Evolutionary conservation across 2,329 filamentous ascomycete genomes (phyloP).

Genomic region (Cladosporium austrohemisphaericum): DNA sequence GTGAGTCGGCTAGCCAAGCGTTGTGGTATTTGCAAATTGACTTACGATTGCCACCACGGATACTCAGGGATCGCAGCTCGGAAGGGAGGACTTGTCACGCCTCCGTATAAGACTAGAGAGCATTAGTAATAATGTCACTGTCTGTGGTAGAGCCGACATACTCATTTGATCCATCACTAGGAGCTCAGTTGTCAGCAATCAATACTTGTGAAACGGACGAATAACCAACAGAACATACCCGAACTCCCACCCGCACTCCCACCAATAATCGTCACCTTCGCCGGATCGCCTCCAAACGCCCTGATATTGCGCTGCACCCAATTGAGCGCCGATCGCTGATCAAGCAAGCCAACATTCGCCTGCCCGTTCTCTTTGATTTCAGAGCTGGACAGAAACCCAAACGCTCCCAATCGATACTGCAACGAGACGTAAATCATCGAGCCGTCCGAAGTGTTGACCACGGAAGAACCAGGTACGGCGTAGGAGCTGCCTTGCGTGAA

Average conservation of each 20-base stretch:
- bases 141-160: background rate
- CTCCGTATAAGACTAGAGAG: slow-evolving; percentile 32
- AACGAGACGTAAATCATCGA: slow-evolving; percentile 33
- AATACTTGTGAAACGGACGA: background rate
- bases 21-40: background rate
- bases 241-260: slow-evolving; percentile 28
- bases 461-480: slow-evolving; percentile 22
- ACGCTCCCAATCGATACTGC: slow-evolving; percentile 31
- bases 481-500: slow-evolving; percentile 32
- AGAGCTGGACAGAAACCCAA: slow-evolving; percentile 26
- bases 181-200: background rate
- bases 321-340: slow-evolving; percentile 28
- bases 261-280: slow-evolving; percentile 24
- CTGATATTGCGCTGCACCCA: slow-evolving; percentile 30
- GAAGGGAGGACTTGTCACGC: slow-evolving; percentile 37
- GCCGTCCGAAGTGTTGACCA: slow-evolving; percentile 32
- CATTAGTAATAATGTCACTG: background rate
- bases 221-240: slow-evolving; percentile 12
- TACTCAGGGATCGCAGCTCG: slow-evolving; percentile 40
- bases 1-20: too few relatives aligned
- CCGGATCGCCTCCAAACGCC: slow-evolving; percentile 31
- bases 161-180: slow-evolving; percentile 32
- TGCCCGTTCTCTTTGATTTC: slow-evolving; percentile 23
- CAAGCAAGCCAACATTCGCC: slow-evolving; percentile 26
- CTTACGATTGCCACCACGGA: slow-evolving; percentile 35